Conservation (phyloP, 805 yeast genomes). For the Tetrapisispora pingtungensis region DNA sequence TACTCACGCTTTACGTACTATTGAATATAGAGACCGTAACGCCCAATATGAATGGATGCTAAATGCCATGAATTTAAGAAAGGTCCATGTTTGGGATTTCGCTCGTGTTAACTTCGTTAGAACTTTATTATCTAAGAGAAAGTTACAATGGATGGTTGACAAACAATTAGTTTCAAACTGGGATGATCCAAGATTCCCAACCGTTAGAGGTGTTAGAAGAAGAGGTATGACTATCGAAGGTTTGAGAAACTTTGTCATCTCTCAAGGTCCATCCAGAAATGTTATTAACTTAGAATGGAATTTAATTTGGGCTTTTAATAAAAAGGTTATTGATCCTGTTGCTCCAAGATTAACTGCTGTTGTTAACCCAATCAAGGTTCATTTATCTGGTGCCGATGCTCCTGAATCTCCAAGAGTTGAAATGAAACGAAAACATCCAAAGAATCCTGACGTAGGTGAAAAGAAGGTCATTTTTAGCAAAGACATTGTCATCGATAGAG, state of each 20-base stretch:
- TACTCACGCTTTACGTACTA: slow-evolving; percentile 95
- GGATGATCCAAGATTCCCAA: slow-evolving; percentile 99
- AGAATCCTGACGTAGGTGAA: slow-evolving; percentile 81
- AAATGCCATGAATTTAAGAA: slow-evolving; percentile 68
- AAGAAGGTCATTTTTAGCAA: slow-evolving; percentile 65
- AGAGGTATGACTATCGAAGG: slow-evolving; percentile 99
- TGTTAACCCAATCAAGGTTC: slow-evolving; percentile 60
- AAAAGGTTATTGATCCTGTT: slow-evolving; percentile 92
- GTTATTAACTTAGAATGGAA: slow-evolving; percentile 97
- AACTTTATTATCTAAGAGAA: slow-evolving; percentile 92
- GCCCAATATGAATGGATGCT: slow-evolving; percentile 97
- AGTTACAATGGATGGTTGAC: slow-evolving; percentile 98
- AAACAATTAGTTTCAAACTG: slow-evolving; percentile 78
- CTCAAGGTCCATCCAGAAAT: slow-evolving; percentile 97
- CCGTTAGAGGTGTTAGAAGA: slow-evolving; percentile 98
- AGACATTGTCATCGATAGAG: slow-evolving; percentile 71
- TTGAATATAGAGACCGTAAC: slow-evolving; percentile 97
- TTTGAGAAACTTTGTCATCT: slow-evolving; percentile 79
- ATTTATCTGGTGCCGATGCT: slow-evolving; percentile 46
- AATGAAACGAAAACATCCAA: slow-evolving; percentile 86
- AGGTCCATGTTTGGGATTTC: slow-evolving; percentile 96
- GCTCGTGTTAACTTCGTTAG: slow-evolving; percentile 95
- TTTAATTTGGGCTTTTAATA: slow-evolving; percentile 94
- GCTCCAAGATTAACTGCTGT: slow-evolving; percentile 94
- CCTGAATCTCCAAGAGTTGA: slow-evolving; percentile 56